phyloP scores from a whole-genome alignment of 176 grass and related monocot genomes.

The Cenchrus purpureus region DNA sequence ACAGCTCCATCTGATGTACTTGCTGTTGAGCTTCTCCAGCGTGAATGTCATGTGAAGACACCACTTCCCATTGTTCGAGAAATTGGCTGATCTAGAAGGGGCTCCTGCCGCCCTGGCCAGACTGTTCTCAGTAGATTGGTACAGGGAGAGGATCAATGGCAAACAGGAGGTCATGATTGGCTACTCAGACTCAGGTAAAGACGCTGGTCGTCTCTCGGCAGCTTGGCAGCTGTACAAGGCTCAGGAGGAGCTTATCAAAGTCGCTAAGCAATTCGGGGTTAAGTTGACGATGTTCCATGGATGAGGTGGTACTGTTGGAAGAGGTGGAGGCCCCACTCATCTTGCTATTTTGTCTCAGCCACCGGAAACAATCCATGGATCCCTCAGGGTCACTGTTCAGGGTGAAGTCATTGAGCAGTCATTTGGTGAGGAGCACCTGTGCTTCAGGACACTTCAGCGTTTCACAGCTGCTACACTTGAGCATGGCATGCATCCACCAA shows the following conservation, averaged over 20 bases:
- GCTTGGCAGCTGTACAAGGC: conserved; percentile 55
- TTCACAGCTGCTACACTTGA: conserved; percentile 28
- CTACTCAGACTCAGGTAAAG: conserved; percentile 54
- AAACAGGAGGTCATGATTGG: conserved; percentile 58
- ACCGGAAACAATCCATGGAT: conserved; percentile 18
- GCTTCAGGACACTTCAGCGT: conserved; percentile 29
- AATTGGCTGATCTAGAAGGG: conserved; percentile 45
- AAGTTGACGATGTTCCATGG: conserved; percentile 25
- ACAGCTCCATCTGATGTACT: conserved; percentile 51
- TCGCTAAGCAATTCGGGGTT: conserved; percentile 32
- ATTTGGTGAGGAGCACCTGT: conserved; percentile 29
- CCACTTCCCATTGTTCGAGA: conserved; percentile 51
- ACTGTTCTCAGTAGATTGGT: conserved; percentile 50
- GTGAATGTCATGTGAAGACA: conserved; percentile 43
- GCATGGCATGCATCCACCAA: conserved; percentile 47
- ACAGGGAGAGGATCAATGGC: conserved; percentile 39
- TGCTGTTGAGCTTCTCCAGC: conserved; percentile 50
- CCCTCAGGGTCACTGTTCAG: conserved; percentile 12
- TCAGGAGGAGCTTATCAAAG: conserved; percentile 51
- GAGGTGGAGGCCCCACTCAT: conserved; percentile 32
- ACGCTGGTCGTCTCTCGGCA: conserved; percentile 48
- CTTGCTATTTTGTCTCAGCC: conserved; percentile 29
- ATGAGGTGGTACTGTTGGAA: conserved; percentile 24
- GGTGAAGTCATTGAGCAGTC: conserved; percentile 27
- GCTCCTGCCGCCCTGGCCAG: conserved; percentile 38